Evolutionary conservation across 2,329 filamentous ascomycete genomes (phyloP).

Genomic region (Neofusicoccum kwambonambiense): DNA sequence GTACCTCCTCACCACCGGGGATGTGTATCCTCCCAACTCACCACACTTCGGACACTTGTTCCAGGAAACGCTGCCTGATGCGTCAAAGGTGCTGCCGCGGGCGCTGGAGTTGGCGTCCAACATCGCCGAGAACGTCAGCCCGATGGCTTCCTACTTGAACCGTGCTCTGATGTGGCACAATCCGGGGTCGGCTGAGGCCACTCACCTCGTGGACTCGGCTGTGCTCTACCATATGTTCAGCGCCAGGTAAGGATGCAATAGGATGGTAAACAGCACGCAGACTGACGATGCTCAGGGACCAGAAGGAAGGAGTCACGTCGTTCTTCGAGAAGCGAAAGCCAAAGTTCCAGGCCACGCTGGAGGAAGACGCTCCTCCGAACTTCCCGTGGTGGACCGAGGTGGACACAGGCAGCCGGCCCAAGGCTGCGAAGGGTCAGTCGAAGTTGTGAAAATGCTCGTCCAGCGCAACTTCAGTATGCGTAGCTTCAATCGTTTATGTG

Average conservation of each 20-base stretch:
- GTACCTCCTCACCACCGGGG: slow-evolving; percentile 20
- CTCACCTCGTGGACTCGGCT: slow-evolving; percentile 19
- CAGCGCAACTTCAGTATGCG: no score
- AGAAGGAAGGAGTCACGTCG: slow-evolving; percentile 8
- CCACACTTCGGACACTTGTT: slow-evolving; percentile 18
- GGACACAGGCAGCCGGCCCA: background rate
- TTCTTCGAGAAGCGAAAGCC: slow-evolving; percentile 21
- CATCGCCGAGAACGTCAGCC: background rate
- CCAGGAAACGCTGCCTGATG: slow-evolving; percentile 8
- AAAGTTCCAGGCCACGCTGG: slow-evolving; percentile 17
- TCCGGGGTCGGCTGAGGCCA: slow-evolving; percentile 13
- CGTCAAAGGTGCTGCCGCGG: slow-evolving; percentile 1
- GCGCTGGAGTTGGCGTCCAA: slow-evolving; percentile 12
- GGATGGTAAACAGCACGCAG: background rate
- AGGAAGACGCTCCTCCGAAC: slow-evolving; percentile 19
- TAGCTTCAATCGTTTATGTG: no score
- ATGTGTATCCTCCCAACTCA: slow-evolving; percentile 16
- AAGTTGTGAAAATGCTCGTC: background rate
- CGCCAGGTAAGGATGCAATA: background rate
- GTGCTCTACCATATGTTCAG: slow-evolving; percentile 16
- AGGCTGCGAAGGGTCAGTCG: background rate
- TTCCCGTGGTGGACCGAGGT: slow-evolving; percentile 19
- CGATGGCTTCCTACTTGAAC: slow-evolving; percentile 17
- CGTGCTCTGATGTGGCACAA: slow-evolving; percentile 20
- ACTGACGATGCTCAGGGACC: background rate